Conservation (phyloP, 805 yeast species). For the Scheffersomyces stipitis region DNA sequence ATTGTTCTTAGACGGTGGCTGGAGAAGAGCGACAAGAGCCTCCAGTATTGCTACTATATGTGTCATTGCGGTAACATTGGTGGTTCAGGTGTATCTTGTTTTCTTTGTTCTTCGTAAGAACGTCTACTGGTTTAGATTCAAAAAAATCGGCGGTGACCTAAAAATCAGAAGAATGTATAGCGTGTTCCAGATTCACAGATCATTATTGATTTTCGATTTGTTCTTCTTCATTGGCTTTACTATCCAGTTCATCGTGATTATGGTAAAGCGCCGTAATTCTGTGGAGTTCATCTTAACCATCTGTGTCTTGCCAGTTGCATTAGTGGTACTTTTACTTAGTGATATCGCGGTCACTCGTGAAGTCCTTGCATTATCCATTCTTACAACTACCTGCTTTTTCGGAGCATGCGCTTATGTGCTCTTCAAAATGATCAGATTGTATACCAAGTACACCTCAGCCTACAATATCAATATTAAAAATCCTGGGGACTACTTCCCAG, state of each 20-base stretch:
- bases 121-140: constrained; percentile 48
- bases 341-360: constrained; percentile 40
- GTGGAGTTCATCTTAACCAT: constrained; percentile 48
- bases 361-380: constrained; percentile 19
- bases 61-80: constrained; percentile 36
- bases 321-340: constrained; percentile 35
- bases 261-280: constrained; percentile 34
- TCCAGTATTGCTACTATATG: constrained; percentile 44
- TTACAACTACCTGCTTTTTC: constrained; percentile 29
- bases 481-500: constrained; percentile 42
- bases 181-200: constrained; percentile 40
- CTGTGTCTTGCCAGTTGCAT: constrained; percentile 44
- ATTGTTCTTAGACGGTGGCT: constrained; percentile 14
- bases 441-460: constrained; percentile 41
- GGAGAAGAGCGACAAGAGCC: constrained; percentile 34
- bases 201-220: constrained; percentile 39
- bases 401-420: constrained; percentile 46
- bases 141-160: constrained; percentile 49
- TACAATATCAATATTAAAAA: constrained; percentile 19
- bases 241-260: constrained; percentile 47
- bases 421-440: constrained; percentile 47
- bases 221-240: constrained; percentile 53
- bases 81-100: constrained; percentile 29
- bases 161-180: constrained; percentile 35
- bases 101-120: constrained; percentile 33